Percentiles rank a stretch among this genome's conserved stretches.
Evolutionary conservation across 257 asterid genomes (phyloP).

Genomic region (Cruciata laevipes): DNA sequence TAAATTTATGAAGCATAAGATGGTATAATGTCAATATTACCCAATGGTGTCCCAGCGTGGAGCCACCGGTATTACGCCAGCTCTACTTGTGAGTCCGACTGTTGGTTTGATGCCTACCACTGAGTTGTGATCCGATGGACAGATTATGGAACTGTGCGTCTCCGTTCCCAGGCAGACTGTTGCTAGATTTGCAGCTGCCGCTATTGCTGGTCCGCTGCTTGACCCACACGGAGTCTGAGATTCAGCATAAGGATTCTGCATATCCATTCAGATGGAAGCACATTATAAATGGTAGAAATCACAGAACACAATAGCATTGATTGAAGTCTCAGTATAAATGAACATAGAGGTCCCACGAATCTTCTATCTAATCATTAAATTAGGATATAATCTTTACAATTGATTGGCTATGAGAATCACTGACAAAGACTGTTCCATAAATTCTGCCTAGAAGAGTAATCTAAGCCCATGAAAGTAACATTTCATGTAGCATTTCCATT

Average conservation of each 20-base stretch:
- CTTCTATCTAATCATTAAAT: neutral
- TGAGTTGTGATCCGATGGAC: constrained; percentile 53
- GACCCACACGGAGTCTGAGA: constrained; percentile 50
- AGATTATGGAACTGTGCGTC: constrained; percentile 60
- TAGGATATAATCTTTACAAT: neutral
- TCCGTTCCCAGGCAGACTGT: constrained; percentile 60
- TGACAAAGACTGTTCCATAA: neutral
- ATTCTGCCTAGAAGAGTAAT: neutral
- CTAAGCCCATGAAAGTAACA: neutral
- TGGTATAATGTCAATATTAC: constrained; percentile 18
- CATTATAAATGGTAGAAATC: neutral
- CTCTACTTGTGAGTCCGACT: constrained; percentile 58
- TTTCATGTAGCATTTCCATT: neutral
- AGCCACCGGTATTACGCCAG: constrained; percentile 59
- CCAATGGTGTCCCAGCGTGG: constrained; percentile 58
- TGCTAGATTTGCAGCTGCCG: constrained; percentile 61
- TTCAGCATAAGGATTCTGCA: constrained; percentile 57
- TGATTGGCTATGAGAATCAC: neutral
- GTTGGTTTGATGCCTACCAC: constrained; percentile 64
- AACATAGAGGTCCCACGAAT: no score
- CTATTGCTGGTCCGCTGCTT: constrained; percentile 74
- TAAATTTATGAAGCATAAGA: neutral
- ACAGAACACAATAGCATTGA: no score
- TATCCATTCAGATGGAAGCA: neutral
- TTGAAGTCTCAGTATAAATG: no score